phyloP scores from a whole-genome alignment of 768 basidiomycete species.

The Rhizopogon vesiculosus region DNA sequence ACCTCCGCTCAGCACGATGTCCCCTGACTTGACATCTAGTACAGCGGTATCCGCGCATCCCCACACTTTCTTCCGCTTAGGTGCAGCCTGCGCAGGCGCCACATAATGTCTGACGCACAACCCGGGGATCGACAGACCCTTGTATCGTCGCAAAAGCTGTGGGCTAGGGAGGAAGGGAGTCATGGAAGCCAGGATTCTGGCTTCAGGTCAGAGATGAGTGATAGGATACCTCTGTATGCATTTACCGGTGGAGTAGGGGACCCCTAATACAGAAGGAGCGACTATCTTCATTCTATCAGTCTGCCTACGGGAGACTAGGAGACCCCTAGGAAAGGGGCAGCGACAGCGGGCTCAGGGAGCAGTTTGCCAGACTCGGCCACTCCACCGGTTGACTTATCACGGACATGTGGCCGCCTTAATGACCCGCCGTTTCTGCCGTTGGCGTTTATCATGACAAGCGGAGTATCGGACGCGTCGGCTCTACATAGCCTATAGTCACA shows the following conservation, averaged over 20 bases:
- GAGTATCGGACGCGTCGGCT: too few species aligned
- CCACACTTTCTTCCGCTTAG: constrained; percentile 56
- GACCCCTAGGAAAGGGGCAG: too few species aligned
- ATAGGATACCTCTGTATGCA: neutral
- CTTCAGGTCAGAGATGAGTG: neutral
- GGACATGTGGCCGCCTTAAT: neutral
- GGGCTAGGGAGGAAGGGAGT: constrained; percentile 1
- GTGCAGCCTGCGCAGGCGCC: constrained; percentile 14
- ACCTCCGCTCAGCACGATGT: constrained; percentile 74
- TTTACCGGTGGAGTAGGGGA: neutral
- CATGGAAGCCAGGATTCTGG: neutral
- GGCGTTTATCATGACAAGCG: too few species aligned
- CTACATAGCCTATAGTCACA: too few species aligned
- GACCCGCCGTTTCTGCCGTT: neutral
- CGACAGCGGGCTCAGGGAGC: too few species aligned
- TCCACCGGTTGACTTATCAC: neutral
- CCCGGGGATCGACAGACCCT: neutral
- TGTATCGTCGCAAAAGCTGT: constrained; percentile 3
- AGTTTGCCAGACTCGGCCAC: too few species aligned
- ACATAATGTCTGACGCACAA: constrained; percentile 5
- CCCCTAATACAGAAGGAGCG: too few species aligned
- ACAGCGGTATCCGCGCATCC: constrained; percentile 71
- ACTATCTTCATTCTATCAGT: too few species aligned
- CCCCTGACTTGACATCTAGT: constrained; percentile 71
- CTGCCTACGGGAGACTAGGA: too few species aligned